These are phyloP conservation scores for Serendipita sp. DNA, from an alignment of 768 basidiomycete genomes.

Conservation along the genomic window DNA sequence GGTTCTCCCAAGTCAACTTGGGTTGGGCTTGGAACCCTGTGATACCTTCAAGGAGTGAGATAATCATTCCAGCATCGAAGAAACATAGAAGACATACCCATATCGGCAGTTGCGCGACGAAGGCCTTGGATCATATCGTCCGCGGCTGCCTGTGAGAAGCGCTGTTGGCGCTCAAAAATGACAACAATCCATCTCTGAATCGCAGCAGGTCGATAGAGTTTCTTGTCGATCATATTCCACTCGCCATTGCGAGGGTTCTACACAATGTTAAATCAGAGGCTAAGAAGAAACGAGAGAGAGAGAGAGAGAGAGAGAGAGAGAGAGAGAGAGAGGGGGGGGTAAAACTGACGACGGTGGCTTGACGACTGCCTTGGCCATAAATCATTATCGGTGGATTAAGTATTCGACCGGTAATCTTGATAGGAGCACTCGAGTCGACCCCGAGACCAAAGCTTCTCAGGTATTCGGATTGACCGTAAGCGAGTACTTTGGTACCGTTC, in stretches of 20 bases:
- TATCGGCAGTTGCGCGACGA: slow-evolving; percentile 30
- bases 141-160: slow-evolving; percentile 36
- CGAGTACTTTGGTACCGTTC: slow-evolving; percentile 29
- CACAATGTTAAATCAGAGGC: not conserved
- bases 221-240: slow-evolving; percentile 45
- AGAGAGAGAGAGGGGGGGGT: not conserved
- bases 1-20: slow-evolving; percentile 38
- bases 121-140: slow-evolving; percentile 42
- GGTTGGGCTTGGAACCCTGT: slow-evolving; percentile 29
- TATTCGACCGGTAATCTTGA: slow-evolving; percentile 45
- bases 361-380: slow-evolving; percentile 44
- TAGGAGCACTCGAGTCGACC: slow-evolving; percentile 36
- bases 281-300: not conserved
- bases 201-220: slow-evolving; percentile 39
- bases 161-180: slow-evolving; percentile 44
- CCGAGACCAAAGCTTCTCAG: slow-evolving; percentile 57
- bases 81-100: slow-evolving; percentile 33
- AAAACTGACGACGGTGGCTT: slow-evolving; percentile 38
- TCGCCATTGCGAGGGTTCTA: slow-evolving; percentile 10
- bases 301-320: not conserved
- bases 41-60: slow-evolving; percentile 33
- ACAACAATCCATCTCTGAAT: slow-evolving; percentile 49
- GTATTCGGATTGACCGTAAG: slow-evolving; percentile 61
- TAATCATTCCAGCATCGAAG: not conserved
- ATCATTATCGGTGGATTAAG: slow-evolving; percentile 46